A percentile compares a stretch with the other conserved stretches of the same genome.
phyloP scores from a whole-genome alignment of 2,329 filamentous ascomycete species.

The Aaosphaeria pasadenensis region DNA sequence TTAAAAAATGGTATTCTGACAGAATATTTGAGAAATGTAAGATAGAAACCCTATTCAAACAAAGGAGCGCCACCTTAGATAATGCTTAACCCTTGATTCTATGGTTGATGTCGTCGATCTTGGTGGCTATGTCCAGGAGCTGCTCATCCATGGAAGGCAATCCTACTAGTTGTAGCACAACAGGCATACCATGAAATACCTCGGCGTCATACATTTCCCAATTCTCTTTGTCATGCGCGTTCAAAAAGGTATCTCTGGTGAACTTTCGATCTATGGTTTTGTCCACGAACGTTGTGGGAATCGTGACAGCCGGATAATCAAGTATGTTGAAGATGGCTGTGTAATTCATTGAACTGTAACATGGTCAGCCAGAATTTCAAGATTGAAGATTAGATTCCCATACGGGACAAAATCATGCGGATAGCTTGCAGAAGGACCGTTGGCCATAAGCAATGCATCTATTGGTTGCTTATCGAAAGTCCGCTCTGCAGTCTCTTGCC shows the following conservation, averaged over 20 bases:
- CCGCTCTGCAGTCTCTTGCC: no score
- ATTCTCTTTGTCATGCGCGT: background rate
- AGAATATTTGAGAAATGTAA: no score
- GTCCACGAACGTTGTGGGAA: conserved; percentile 12
- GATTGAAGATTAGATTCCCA: no score
- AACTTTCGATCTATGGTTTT: conserved; percentile 6
- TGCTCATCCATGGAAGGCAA: no score
- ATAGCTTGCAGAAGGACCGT: background rate
- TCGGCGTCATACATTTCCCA: background rate
- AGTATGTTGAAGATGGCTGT: background rate
- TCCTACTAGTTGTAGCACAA: background rate
- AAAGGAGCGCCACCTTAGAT: no score
- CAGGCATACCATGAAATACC: background rate
- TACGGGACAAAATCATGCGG: background rate
- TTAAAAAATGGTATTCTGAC: no score
- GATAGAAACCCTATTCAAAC: no score
- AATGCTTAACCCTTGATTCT: no score
- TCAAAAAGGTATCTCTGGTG: background rate
- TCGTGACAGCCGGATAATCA: conserved; percentile 5
- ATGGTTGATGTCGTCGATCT: no score
- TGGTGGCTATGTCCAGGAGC: no score
- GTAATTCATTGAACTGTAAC: background rate
- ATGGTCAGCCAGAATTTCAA: no score
- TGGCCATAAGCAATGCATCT: background rate
- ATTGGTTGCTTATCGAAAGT: no score